Evolutionary conservation across 2,329 filamentous ascomycete genomes (phyloP).

Genomic region (Lachnellula arida): DNA sequence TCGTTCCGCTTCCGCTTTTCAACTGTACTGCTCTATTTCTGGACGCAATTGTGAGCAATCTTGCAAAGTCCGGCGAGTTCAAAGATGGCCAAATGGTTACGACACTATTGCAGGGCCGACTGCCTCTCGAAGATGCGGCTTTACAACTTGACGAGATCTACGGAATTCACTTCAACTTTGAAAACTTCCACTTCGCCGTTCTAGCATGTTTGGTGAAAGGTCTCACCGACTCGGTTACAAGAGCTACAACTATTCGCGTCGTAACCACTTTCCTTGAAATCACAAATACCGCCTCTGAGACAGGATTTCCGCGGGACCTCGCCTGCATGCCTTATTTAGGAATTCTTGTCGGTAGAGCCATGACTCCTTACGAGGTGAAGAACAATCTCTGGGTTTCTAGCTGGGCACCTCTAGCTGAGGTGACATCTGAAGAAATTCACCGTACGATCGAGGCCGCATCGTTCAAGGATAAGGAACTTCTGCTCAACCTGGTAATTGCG

Average conservation of each 20-base stretch:
- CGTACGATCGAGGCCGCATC: conserved; percentile 40
- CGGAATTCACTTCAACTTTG: conserved; percentile 58
- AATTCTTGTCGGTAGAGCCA: conserved; percentile 53
- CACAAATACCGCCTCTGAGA: conserved; percentile 30
- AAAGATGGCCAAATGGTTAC: conserved; percentile 54
- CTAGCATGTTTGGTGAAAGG: conserved; percentile 61
- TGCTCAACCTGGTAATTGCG: conserved; percentile 59
- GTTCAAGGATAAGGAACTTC: conserved; percentile 56
- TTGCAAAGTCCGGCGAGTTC: conserved; percentile 56
- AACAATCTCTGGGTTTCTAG: conserved; percentile 59
- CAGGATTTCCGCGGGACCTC: conserved; percentile 27
- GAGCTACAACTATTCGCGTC: conserved; percentile 53
- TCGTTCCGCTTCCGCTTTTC: conserved; percentile 59
- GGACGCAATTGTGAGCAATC: conserved; percentile 60
- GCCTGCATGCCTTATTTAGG: conserved; percentile 50
- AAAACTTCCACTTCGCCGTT: conserved; percentile 64
- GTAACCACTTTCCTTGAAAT: conserved; percentile 58
- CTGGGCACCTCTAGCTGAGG: conserved; percentile 42
- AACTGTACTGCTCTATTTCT: conserved; percentile 62
- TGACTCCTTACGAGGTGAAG: conserved; percentile 54
- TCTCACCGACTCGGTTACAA: conserved; percentile 58
- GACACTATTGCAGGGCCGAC: conserved; percentile 56
- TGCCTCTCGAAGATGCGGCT: conserved; percentile 57
- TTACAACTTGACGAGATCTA: conserved; percentile 59
- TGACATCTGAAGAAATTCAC: conserved; percentile 36